Base-by-base conservation (phyloP, 176 grass and related monocot genomes). In the Carex scoparia region DNA sequence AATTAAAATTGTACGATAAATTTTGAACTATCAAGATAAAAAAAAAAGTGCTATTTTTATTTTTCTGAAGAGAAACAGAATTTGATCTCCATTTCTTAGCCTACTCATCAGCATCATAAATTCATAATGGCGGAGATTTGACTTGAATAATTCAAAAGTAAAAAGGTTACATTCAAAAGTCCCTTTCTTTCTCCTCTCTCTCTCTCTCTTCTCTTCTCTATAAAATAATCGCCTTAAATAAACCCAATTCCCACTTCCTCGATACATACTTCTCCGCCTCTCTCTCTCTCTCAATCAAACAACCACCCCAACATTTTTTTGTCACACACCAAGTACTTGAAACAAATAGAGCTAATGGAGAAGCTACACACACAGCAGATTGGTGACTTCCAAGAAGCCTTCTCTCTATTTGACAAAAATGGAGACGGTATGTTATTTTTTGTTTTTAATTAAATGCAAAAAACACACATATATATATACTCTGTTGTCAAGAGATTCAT, bases 381-480 rank as follows among this genome's bases (percentile, higher is more conserved):
- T n/a, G 53, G 79, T 0, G 94, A 92, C 85, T 94, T 91, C 88
- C 68, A 80, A 15, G 90, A 93, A 87, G 90, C 94, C 30, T 97
- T 97, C 84, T 85, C 87, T 9, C 91, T 97, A 86, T 97, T 97
- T 76, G 94, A 97, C 87, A 92, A 90, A 85, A 86, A 97, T 90
- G 92, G 94, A 28, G 94, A 98, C 81, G 92, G 89, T 90, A 81
- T 63, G 42, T 69, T 44, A 35, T 10, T 10, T 2, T 49, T 49
- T 48, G 48, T 40, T n/a, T 63, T 18, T 58, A 12, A 59, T 44
- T 54, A 28, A 16, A 27, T 77, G 7, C 72, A 44, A 49, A 49
- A 9, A 2, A 1, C 48, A 49, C 48, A 49, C 2, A 49, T 49
- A 1, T 10, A 49, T 49, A 73, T 1, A 48, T 49, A 73, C 51